Evolutionary conservation across 2,329 filamentous ascomycete genomes (phyloP).

Genomic region (Ceratocystis destructans): DNA sequence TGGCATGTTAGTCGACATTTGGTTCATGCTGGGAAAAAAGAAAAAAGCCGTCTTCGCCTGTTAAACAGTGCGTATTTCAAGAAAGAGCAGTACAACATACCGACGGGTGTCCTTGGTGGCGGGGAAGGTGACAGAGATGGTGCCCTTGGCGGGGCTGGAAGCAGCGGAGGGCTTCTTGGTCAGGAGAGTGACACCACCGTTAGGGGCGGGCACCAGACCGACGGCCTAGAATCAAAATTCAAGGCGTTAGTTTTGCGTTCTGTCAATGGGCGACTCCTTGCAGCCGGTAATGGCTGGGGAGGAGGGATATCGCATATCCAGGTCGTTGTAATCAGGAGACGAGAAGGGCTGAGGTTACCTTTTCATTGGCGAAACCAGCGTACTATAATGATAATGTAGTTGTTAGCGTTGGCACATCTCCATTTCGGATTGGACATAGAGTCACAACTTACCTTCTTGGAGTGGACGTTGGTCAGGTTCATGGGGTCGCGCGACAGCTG

Average conservation of each 20-base stretch:
- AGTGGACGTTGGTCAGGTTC: conserved; percentile 85
- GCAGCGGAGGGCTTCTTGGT: conserved; percentile 67
- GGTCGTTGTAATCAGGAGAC: not conserved
- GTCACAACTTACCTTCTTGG: conserved; percentile 59
- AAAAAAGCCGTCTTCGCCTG: too few relatives aligned
- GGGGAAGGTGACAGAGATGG: conserved; percentile 54
- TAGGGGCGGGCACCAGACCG: conserved; percentile 59
- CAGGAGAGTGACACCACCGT: conserved; percentile 66
- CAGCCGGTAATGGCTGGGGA: not conserved
- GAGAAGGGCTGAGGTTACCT: conserved; percentile 43
- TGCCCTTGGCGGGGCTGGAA: conserved; percentile 58
- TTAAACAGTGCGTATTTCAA: not conserved
- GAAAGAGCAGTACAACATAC: conserved; percentile 22
- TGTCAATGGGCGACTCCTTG: too few relatives aligned
- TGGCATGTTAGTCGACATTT: conserved; percentile 8
- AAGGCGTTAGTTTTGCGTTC: conserved; percentile 11
- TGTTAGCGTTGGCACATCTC: conserved; percentile 27
- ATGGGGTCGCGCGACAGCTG: conserved; percentile 90
- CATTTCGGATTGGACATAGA: not conserved
- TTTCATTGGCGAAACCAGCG: conserved; percentile 84
- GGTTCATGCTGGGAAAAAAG: not conserved
- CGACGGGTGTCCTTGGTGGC: conserved; percentile 64
- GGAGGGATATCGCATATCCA: not conserved
- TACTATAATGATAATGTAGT: conserved; percentile 47
- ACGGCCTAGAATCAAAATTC: conserved; percentile 48